Evolutionary conservation across 1,284 basidiomycete genomes (phyloP), one percentile per base, ranked within the genome.

Genomic region (Puccinia sorghi): DNA sequence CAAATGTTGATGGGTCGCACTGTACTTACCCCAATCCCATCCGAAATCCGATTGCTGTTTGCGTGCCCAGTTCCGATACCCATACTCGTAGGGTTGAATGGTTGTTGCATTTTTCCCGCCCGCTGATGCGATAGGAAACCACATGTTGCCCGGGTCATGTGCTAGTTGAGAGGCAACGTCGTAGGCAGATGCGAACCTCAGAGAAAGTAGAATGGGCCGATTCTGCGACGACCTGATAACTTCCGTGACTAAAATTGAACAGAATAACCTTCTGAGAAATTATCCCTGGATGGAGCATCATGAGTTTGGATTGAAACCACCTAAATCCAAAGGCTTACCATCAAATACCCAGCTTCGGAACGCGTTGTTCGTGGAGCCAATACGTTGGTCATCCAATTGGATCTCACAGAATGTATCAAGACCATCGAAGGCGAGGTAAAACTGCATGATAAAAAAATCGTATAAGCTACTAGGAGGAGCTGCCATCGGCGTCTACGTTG

Each of bases 31-130:
- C 83, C 83, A 83, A 72, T 83, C 83, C 83, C 83, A 83, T 17
- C 83, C 83, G 61, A 83, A 81, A 75, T 83, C 82, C 15, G 80
- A 80, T 79, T 82, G 82, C 64, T 81, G 81, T 70, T 83, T 83
- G 48, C 83, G 79, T n/a, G 82, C 76, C 80, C 80, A 81, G 79
- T 82, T 82, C 17, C 83, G 79, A 56, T 81, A 71, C 11, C 80
- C 80, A 63, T 82, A 83, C 66, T 81, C 81, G 74, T 82, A 83
- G 15, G 56, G 41, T 20, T 61, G 41, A 37, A 78, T 22, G 37
- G 67, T 70, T 15, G 63, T 57, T 22, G 74, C 32, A 39, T 52
- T 39, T 37, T 52, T 73, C 22, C 46, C 57, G 39, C 27, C 74
- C 25, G 22, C 13, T 25, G 56, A 52, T 15, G 27, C 52, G n/a